Evolutionary conservation across 2,329 filamentous ascomycete species (phyloP), one percentile per base, ranked within the genome.

Genomic region (Onygenales sp.): DNA sequence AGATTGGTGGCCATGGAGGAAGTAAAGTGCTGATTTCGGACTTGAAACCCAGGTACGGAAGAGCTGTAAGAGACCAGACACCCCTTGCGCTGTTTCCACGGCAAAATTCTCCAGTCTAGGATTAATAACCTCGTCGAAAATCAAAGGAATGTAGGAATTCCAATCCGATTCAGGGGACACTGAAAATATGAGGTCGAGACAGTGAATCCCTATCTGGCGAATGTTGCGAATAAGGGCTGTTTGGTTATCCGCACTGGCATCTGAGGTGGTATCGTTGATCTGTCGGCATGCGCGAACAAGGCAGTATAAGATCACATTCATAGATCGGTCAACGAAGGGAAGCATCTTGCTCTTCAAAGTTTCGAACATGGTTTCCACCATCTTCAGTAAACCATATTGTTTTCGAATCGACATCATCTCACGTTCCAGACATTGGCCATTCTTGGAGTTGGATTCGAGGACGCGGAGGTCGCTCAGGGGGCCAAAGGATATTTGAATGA

Each of bases 361-460:
- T 54, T 86, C 86, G 55, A 97, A 83, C 66, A 97, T 82, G 9
- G 92, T 84, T 55, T 90, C 85, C 49, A 93, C 78, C 88, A 97
- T 93, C 65, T 94, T 95, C 50, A 95, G 74, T 65, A 96, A 83
- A 74, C 94, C 93, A 54, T 93, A 80, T 68, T 96, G 92, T 68
- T 91, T 93, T 62, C 91, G 82, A 9, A 80, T 71, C 13, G 81
- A 79, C 31, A 91, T 71, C 10, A 86, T 57, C 44, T 87, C 80
- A 32, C 77, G 70, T 1, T 75, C 67, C 48, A 90, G 79, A 1
- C 76, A 65, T 52, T 78, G 73, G 49, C 80, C 74, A 2, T 78
- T 70, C 6, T 82, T 62, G 4, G 70, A 61, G 1, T 71, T 65
- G 9, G 77, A 70, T 50, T 80, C 74, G 14, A 86, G 62, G 8